Evolutionary conservation across 768 basidiomycete species (phyloP).

Genomic region (Heimioporus sp.): DNA sequence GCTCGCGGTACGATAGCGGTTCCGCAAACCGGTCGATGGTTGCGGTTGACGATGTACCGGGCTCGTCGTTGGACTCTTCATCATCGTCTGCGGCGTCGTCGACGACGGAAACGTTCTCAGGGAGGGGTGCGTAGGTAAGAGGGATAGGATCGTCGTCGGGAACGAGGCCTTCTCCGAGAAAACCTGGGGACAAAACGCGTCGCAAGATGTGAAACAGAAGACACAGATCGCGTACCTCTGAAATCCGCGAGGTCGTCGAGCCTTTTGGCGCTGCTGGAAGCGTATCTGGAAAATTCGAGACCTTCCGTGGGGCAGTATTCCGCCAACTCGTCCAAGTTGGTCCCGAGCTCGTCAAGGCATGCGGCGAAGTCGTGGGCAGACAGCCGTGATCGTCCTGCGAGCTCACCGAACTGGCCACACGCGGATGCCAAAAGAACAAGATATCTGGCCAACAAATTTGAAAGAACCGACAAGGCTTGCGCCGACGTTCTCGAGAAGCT

Average conservation of each 20-base stretch:
- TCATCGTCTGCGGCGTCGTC: conserved; percentile 31
- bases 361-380: conserved; percentile 58
- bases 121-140: conserved; percentile 44
- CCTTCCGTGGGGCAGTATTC: conserved; percentile 69
- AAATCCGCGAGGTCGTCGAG: conserved; percentile 74
- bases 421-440: conserved; percentile 62
- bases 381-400: conserved; percentile 63
- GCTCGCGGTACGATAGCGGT: conserved; percentile 28
- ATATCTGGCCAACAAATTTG: conserved; percentile 76
- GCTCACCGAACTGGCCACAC: conserved; percentile 71
- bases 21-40: conserved; percentile 24
- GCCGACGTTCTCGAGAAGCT: conserved; percentile 74
- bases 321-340: conserved; percentile 63
- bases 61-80: conserved; percentile 29
- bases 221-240: conserved; percentile 53
- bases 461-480: conserved; percentile 67
- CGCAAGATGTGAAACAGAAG: background rate
- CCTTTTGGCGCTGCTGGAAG: conserved; percentile 58
- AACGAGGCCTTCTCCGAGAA: conserved; percentile 56
- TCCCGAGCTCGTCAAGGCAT: conserved; percentile 75
- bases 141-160: conserved; percentile 56
- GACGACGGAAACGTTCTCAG: conserved; percentile 15
- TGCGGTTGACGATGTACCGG: conserved; percentile 6
- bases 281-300: conserved; percentile 66
- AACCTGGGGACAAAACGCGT: conserved; percentile 44